These are phyloP conservation scores for Russula abietina DNA, from an alignment of 768 basidiomycete genomes.

Conservation along the genomic window DNA sequence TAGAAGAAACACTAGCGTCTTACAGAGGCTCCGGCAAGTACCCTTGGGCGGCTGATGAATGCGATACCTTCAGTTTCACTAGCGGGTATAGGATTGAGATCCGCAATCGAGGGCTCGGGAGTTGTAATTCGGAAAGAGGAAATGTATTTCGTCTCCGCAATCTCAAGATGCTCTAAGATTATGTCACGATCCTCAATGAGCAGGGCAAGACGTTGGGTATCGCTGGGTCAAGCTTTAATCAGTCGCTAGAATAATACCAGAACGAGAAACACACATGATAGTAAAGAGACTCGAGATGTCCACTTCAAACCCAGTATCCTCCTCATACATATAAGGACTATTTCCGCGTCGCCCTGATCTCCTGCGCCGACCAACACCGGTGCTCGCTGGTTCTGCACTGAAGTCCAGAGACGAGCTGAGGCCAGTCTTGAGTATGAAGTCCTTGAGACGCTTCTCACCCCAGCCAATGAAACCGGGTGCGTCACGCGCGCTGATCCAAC, in stretches of 20 bases:
- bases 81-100: constrained; percentile 37
- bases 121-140: constrained; percentile 67
- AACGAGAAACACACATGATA: constrained; percentile 47
- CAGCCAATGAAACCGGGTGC: constrained; percentile 66
- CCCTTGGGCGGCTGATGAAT: constrained; percentile 64
- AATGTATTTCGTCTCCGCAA: constrained; percentile 74
- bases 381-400: constrained; percentile 28
- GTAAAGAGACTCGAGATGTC: constrained; percentile 71
- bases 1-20: constrained; percentile 11
- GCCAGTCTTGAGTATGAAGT: constrained; percentile 58
- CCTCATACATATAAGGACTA: constrained; percentile 24
- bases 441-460: constrained; percentile 70
- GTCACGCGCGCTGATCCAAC: constrained; percentile 56
- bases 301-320: constrained; percentile 47
- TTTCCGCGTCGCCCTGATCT: background rate
- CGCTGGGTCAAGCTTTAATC: constrained; percentile 37
- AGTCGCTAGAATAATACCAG: constrained; percentile 6
- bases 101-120: constrained; percentile 64
- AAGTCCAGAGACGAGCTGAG: constrained; percentile 52
- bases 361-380: constrained; percentile 13
- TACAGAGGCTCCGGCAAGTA: constrained; percentile 36
- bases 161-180: constrained; percentile 73
- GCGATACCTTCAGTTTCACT: constrained; percentile 39
- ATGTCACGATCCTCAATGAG: constrained; percentile 72
- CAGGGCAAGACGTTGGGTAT: constrained; percentile 58